Conservation (phyloP, 345 rosid species). For the Lumnitzera racemosa region DNA sequence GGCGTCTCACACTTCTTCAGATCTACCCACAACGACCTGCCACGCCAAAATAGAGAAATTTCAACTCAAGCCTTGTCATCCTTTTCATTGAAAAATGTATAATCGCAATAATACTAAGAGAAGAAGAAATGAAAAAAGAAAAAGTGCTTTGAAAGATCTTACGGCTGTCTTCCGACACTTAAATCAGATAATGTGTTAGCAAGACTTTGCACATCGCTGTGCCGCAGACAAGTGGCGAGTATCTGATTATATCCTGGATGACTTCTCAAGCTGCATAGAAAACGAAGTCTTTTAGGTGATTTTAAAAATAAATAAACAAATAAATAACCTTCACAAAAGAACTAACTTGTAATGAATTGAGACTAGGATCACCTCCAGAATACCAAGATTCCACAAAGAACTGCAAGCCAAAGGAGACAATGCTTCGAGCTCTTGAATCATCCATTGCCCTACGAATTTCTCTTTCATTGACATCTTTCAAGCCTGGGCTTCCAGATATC, state of each 20-base stretch:
- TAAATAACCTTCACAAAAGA: background rate
- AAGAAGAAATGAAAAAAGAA: background rate
- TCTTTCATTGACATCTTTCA: constrained; percentile 40
- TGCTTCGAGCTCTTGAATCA: constrained; percentile 35
- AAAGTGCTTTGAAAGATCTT: constrained; percentile 22
- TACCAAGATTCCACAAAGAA: constrained; percentile 67
- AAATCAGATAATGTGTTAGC: constrained; percentile 67
- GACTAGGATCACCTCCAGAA: constrained; percentile 48
- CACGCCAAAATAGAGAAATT: constrained; percentile 4
- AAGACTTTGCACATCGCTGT: constrained; percentile 45
- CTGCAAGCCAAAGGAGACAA: constrained; percentile 52
- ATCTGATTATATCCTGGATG: constrained; percentile 59
- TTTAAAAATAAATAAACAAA: background rate
- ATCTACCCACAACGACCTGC: constrained; percentile 83
- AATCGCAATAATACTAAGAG: background rate
- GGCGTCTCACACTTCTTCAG: constrained; percentile 50
- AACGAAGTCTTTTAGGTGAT: constrained; percentile 1
- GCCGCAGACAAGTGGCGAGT: constrained; percentile 46
- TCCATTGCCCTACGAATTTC: constrained; percentile 68
- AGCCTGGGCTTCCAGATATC: constrained; percentile 89
- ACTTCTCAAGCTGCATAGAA: constrained; percentile 54
- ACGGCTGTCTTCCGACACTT: constrained; percentile 85
- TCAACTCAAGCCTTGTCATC: too few relatives aligned
- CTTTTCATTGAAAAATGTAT: too few relatives aligned
- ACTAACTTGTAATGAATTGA: background rate